These are phyloP conservation scores for Arxiozyma bovina DNA, from an alignment of 1,139 yeast genomes.

Conservation along the genomic window DNA sequence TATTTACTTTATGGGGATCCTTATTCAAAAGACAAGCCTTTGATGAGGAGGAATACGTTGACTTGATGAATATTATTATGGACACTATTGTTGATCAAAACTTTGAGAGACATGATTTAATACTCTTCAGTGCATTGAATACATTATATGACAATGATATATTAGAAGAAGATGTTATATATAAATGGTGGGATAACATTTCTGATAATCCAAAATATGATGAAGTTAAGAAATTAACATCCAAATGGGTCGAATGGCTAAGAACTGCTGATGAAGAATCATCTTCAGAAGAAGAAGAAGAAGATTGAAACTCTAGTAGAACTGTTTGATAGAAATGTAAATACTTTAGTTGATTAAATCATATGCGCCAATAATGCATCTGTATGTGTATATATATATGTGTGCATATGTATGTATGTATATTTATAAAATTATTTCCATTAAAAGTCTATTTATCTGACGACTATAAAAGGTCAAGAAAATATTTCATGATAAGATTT, in stretches of 20 bases:
- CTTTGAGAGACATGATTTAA: slow-evolving; percentile 28
- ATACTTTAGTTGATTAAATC: neutral
- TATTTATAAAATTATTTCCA: too few relatives aligned
- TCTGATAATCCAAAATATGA: slow-evolving; percentile 39
- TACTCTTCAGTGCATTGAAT: slow-evolving; percentile 52
- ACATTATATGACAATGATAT: slow-evolving; percentile 73
- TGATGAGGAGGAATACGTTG: slow-evolving; percentile 67
- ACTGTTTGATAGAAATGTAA: neutral
- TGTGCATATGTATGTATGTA: too few relatives aligned
- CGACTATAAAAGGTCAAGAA: too few relatives aligned
- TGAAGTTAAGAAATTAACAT: slow-evolving; percentile 48
- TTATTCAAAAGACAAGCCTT: slow-evolving; percentile 75
- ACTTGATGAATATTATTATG: slow-evolving; percentile 50
- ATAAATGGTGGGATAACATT: slow-evolving; percentile 66
- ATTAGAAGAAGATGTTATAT: slow-evolving; percentile 69
- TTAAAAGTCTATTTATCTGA: neutral
- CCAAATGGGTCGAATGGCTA: slow-evolving; percentile 80
- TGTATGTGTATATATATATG: too few relatives aligned
- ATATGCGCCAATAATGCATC: neutral
- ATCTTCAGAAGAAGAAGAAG: slow-evolving; percentile 26
- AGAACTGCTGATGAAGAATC: slow-evolving; percentile 79
- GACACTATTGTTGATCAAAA: slow-evolving; percentile 28
- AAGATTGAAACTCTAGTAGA: neutral
- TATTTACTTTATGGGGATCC: slow-evolving; percentile 74
- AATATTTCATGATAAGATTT: too few relatives aligned